A percentile compares a stretch with the other conserved stretches of the same genome.
Evolutionary conservation across 352 stramenopile genomes (phyloP).

Genomic region (Globisporangium cylindrosporum): DNA sequence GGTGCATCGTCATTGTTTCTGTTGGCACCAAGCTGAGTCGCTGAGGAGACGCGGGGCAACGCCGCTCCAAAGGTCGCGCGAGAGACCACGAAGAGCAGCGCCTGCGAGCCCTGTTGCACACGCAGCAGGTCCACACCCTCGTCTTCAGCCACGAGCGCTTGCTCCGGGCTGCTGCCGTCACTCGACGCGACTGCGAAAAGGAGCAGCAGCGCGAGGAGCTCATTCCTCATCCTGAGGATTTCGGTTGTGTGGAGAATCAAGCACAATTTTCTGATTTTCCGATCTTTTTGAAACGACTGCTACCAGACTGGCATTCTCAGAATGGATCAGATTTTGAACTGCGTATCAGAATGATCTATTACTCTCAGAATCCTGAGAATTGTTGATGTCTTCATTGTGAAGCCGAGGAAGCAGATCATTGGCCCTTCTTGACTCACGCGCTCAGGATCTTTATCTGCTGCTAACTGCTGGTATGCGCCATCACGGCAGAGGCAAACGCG

Average conservation of each 20-base stretch:
- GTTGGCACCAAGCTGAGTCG: slow-evolving; percentile 5
- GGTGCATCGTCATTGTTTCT: slow-evolving; percentile 5
- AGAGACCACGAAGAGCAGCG: slow-evolving; percentile 30
- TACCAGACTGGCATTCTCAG: no score
- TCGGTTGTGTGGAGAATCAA: neutral
- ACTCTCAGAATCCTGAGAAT: no score
- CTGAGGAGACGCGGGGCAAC: slow-evolving; percentile 22
- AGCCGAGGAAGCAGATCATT: neutral
- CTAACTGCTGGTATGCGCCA: neutral
- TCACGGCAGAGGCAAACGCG: neutral
- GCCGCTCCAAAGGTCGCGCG: slow-evolving; percentile 27
- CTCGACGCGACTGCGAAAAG: neutral
- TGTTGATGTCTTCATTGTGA: neutral
- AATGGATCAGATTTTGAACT: no score
- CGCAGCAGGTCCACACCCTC: slow-evolving; percentile 24
- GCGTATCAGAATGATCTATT: no score
- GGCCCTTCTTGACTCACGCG: no score
- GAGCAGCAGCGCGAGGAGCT: neutral
- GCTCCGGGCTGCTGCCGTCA: neutral
- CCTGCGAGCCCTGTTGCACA: slow-evolving; percentile 13
- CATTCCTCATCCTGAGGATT: neutral
- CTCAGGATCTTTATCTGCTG: neutral
- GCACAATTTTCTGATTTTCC: neutral
- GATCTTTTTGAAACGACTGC: neutral
- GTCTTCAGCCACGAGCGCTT: neutral